Base-by-base conservation (phyloP, 441 rosid genomes). In the Metrosideros polymorpha region DNA sequence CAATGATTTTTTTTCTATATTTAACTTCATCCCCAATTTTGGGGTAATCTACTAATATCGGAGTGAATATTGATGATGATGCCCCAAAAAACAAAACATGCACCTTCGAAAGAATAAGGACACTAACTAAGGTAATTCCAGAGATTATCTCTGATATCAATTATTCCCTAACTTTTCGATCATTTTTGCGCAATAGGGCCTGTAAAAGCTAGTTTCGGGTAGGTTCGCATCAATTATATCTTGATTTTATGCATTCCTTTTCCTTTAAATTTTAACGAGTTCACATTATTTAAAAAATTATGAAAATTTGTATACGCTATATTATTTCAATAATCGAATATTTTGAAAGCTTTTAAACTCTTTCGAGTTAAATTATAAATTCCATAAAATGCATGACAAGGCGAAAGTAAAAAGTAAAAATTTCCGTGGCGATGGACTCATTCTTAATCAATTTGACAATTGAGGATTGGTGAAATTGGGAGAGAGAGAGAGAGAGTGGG, bases 241-340 rank as follows among this genome's bases (percentile, higher is more conserved):
- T 5, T 6, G 2, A 2, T 35, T 35, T 6, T 22, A 35, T 1
- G 5, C 13, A 0, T 1, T 4, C 0, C 8, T 71, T 71, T 71
- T 71, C 4, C 1, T 9, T 66, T 0, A 1, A 19, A 6, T 19
- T 1, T 39, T 12, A 2, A 39, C 3, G 47, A 39, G 43, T 71
- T 39, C 7, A 10, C 4, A 5, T 3, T 4, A 71, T 22, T 39
- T 22, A 1, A 10, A 39, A 71, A 19, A 19, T 63, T 18, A 18
- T 4, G 13, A 0, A 18, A 1, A 8, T 32, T 8, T 13, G 17
- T 50, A 14, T 50, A 6, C 52, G 52, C 15, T 50, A 14, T 50
- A 13, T 14, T 50, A 50, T 14, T 13, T 50, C 17, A 5, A 4
- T 1, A 14, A 50, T 50, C 1, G 1, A 22, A 22, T 71, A 39